These are phyloP conservation scores for Stylonectria norvegica DNA, from an alignment of 2,329 filamentous ascomycete genomes.

Conservation along the genomic window DNA sequence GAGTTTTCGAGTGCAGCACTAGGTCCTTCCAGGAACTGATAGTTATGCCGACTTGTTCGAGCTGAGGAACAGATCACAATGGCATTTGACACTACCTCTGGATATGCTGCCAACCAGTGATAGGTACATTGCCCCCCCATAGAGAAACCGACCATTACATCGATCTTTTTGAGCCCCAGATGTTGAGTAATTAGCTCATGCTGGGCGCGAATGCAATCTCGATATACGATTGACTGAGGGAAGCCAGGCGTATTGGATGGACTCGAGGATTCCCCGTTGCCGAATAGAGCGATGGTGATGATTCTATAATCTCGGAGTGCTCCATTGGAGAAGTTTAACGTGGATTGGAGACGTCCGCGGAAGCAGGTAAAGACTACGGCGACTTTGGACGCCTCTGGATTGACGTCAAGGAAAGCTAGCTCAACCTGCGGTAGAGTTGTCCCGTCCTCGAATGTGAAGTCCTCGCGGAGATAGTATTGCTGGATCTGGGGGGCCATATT, in stretches of 20 bases:
- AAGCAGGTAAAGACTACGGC: constrained; percentile 54
- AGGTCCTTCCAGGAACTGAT: constrained; percentile 46
- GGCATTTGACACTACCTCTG: constrained; percentile 36
- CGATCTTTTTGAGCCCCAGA: constrained; percentile 32
- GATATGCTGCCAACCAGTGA: constrained; percentile 45
- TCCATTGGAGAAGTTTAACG: constrained; percentile 43
- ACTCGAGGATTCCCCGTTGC: constrained; percentile 46
- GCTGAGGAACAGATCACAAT: constrained; percentile 45
- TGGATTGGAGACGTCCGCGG: constrained; percentile 47
- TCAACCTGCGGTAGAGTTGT: constrained; percentile 22
- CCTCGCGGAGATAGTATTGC: not conserved
- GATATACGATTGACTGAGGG: constrained; percentile 37
- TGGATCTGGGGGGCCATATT: too few relatives aligned
- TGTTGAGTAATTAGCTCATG: constrained; percentile 36
- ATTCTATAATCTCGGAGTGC: constrained; percentile 42
- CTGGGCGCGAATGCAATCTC: constrained; percentile 43
- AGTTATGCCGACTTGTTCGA: constrained; percentile 44
- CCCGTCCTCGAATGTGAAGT: constrained; percentile 29
- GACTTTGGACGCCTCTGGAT: constrained; percentile 31
- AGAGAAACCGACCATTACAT: constrained; percentile 45
- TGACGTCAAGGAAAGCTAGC: constrained; percentile 28
- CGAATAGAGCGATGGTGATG: constrained; percentile 44
- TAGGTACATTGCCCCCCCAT: constrained; percentile 50
- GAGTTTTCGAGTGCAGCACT: constrained; percentile 39
- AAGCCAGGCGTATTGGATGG: constrained; percentile 43